Evolutionary conservation across 1,284 basidiomycete species (phyloP).

Genomic region (Dichomitus squalens): DNA sequence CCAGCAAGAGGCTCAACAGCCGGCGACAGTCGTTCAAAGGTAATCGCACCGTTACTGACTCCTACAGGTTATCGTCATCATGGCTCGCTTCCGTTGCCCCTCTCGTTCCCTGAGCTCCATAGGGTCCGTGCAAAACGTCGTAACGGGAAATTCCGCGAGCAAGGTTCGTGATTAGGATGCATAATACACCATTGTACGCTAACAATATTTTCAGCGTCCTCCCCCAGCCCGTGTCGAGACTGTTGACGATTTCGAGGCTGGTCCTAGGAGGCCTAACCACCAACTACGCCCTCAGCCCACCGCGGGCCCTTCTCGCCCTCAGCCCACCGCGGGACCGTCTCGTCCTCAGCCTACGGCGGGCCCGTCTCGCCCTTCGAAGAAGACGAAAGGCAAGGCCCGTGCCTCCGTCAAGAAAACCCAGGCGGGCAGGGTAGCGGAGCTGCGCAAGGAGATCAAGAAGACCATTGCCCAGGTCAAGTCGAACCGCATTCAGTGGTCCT

Average conservation of each 20-base stretch:
- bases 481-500: constrained; percentile 27
- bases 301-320: neutral
- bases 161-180: neutral
- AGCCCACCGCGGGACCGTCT: neutral
- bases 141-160: too few species aligned
- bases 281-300: neutral
- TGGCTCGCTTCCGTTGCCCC: constrained; percentile 22
- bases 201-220: neutral
- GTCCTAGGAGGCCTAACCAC: neutral
- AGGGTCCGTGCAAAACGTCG: too few species aligned
- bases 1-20: constrained; percentile 17
- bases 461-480: constrained; percentile 6
- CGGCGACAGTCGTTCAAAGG: neutral
- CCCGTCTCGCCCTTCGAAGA: constrained; percentile 7
- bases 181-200: neutral
- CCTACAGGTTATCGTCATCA: constrained; percentile 2
- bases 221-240: neutral
- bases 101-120: constrained; percentile 13
- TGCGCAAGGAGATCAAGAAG: constrained; percentile 24
- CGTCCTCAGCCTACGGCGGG: too few species aligned
- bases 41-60: neutral
- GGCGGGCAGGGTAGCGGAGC: constrained; percentile 12
- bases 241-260: neutral
- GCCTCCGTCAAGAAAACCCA: constrained; percentile 6
- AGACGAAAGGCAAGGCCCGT: constrained; percentile 21